These are phyloP conservation scores for Irpex sp. DNA, from an alignment of 1,284 basidiomycete genomes.

Conservation along the genomic window DNA sequence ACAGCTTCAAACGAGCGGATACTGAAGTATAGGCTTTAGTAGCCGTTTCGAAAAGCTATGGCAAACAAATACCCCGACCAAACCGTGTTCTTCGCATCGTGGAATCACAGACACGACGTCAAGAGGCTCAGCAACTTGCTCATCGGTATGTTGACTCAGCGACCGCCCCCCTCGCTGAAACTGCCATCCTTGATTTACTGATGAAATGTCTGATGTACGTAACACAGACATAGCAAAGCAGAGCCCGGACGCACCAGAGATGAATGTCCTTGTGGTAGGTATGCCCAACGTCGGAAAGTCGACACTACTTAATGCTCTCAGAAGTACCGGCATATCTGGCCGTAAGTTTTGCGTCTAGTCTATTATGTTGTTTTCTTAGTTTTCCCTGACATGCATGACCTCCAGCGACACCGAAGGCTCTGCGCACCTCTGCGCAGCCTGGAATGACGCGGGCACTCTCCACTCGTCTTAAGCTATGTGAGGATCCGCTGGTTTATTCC, in stretches of 20 bases:
- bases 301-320: slow-evolving; percentile 87
- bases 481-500: slow-evolving; percentile 85
- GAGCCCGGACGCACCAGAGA: slow-evolving; percentile 64
- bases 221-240: slow-evolving; percentile 62
- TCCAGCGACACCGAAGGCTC: slow-evolving; percentile 74
- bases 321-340: slow-evolving; percentile 84
- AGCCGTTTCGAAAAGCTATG: slow-evolving; percentile 75
- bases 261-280: slow-evolving; percentile 89
- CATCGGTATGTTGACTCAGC: slow-evolving; percentile 55
- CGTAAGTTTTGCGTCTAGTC: slow-evolving; percentile 42
- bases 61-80: slow-evolving; percentile 63
- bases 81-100: slow-evolving; percentile 64
- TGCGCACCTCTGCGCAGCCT: slow-evolving; percentile 86
- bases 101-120: slow-evolving; percentile 63
- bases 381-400: not conserved
- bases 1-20: slow-evolving; percentile 3
- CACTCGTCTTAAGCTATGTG: slow-evolving; percentile 76
- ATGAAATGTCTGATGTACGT: not conserved
- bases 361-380: not conserved
- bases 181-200: not conserved
- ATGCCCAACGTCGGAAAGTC: slow-evolving; percentile 99
- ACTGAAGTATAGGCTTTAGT: slow-evolving; percentile 5
- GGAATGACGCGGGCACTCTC: slow-evolving; percentile 85
- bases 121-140: slow-evolving; percentile 58
- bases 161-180: not conserved